Evolutionary conservation across 129 eudicot species (phyloP).

Genomic region (Tanacetum coccineum): DNA sequence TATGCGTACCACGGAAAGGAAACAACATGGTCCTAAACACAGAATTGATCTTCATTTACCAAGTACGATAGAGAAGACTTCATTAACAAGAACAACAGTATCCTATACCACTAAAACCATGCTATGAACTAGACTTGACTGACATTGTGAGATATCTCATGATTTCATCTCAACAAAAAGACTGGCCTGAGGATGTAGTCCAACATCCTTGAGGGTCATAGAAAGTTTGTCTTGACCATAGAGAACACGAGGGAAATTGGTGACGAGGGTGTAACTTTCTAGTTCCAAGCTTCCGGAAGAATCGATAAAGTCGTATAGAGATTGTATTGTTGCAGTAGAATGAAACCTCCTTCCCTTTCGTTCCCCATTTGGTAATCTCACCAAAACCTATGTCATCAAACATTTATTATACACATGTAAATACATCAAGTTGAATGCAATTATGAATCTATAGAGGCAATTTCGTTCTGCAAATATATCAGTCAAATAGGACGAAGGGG

Average conservation of each 20-base stretch:
- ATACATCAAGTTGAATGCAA: background rate
- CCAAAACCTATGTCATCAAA: conserved; percentile 54
- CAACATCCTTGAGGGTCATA: conserved; percentile 62
- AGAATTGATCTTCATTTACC: background rate
- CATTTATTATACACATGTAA: background rate
- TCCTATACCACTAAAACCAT: conserved; percentile 5
- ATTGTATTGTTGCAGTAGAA: conserved; percentile 54
- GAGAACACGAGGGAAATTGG: conserved; percentile 85
- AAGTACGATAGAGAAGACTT: conserved; percentile 13
- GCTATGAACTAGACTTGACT: background rate
- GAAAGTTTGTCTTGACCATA: conserved; percentile 70
- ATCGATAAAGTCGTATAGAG: conserved; percentile 87
- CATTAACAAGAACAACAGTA: conserved; percentile 1
- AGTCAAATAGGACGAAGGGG: background rate
- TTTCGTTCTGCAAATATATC: background rate
- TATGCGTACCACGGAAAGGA: background rate
- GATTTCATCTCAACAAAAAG: conserved; percentile 81
- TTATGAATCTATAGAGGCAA: background rate
- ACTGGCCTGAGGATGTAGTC: conserved; percentile 97
- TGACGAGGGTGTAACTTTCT: conserved; percentile 65
- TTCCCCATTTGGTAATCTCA: conserved; percentile 89
- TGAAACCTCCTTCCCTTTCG: conserved; percentile 84
- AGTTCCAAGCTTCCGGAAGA: conserved; percentile 70
- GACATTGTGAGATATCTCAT: conserved; percentile 21
- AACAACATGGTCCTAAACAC: conserved; percentile 18